Percentiles rank a stretch among this genome's conserved stretches.
Evolutionary conservation across 352 stramenopile species (phyloP).

Genomic region (Phytophthora europaea): DNA sequence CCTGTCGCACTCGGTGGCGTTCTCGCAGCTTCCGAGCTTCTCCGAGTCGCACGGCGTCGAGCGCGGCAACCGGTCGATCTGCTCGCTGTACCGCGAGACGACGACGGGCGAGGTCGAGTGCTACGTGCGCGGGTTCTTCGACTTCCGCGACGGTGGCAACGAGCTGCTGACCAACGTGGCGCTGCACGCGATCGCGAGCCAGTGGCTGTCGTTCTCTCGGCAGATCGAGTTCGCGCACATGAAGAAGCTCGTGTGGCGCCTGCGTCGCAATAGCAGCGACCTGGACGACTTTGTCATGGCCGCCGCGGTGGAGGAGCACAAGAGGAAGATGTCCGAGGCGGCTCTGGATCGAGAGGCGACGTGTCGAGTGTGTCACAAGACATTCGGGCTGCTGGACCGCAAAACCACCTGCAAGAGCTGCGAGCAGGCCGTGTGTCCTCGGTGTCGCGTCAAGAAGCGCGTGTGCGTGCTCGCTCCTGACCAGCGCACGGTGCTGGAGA

Average conservation of each 20-base stretch:
- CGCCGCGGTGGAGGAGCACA: slow-evolving; percentile 13
- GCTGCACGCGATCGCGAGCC: slow-evolving; percentile 29
- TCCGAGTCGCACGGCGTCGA: slow-evolving; percentile 27
- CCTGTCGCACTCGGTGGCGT: slow-evolving; percentile 51
- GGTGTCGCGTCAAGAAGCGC: slow-evolving; percentile 38
- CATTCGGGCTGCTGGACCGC: slow-evolving; percentile 29
- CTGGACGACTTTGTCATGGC: slow-evolving; percentile 11
- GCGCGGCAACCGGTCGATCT: slow-evolving; percentile 35
- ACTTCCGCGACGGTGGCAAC: slow-evolving; percentile 30
- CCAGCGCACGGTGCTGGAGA: slow-evolving; percentile 21
- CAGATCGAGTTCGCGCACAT: slow-evolving; percentile 38
- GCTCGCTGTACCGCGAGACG: slow-evolving; percentile 26
- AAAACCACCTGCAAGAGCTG: slow-evolving; percentile 41
- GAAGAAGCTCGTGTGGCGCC: slow-evolving; percentile 39
- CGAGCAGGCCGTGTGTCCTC: slow-evolving; percentile 30
- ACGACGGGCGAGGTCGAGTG: slow-evolving; percentile 23
- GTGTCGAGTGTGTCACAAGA: slow-evolving; percentile 32
- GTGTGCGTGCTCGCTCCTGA: slow-evolving; percentile 26
- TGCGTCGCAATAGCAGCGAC: slow-evolving; percentile 20
- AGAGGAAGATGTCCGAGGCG: slow-evolving; percentile 13
- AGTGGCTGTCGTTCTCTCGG: slow-evolving; percentile 33
- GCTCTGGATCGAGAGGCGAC: slow-evolving; percentile 16
- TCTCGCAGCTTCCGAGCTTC: slow-evolving; percentile 25
- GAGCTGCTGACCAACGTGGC: slow-evolving; percentile 34
- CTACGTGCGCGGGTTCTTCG: slow-evolving; percentile 48